Conservation (phyloP, 1,139 yeast genomes). For the Suhomyces chickasaworum region DNA sequence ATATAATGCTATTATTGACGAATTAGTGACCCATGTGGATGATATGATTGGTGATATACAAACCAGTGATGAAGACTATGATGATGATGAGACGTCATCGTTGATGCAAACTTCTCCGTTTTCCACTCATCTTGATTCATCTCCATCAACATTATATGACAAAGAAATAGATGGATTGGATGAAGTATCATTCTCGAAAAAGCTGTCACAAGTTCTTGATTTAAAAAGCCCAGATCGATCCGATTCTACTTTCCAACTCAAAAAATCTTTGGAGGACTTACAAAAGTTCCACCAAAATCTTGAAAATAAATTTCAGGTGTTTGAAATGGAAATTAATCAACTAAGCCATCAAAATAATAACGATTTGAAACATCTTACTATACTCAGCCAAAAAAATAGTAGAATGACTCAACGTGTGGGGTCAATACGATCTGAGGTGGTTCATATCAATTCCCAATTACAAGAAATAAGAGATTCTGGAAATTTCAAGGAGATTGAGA, state of each 20-base stretch:
- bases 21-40: conserved; percentile 8
- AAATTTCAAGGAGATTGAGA: background rate
- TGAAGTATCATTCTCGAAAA: conserved; percentile 6
- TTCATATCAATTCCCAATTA: conserved; percentile 12
- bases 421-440: conserved; percentile 14
- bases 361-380: conserved; percentile 15
- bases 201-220: conserved; percentile 1
- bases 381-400: conserved; percentile 13
- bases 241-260: conserved; percentile 11
- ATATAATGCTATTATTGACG: conserved; percentile 6
- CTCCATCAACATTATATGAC: conserved; percentile 9
- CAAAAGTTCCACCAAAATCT: conserved; percentile 15
- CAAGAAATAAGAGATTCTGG: conserved; percentile 8
- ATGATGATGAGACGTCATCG: conserved; percentile 18
- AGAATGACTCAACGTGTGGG: conserved; percentile 14
- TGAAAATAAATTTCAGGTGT: conserved; percentile 14
- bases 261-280: conserved; percentile 18
- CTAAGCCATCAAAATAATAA: conserved; percentile 14
- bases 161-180: conserved; percentile 6
- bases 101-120: conserved; percentile 18
- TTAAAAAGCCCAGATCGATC: background rate
- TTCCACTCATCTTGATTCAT: conserved; percentile 2
- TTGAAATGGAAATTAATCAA: conserved; percentile 15
- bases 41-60: conserved; percentile 4
- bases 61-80: conserved; percentile 9